Conservation (phyloP, 257 asterid genomes). For the Solanum ossicruentum region DNA sequence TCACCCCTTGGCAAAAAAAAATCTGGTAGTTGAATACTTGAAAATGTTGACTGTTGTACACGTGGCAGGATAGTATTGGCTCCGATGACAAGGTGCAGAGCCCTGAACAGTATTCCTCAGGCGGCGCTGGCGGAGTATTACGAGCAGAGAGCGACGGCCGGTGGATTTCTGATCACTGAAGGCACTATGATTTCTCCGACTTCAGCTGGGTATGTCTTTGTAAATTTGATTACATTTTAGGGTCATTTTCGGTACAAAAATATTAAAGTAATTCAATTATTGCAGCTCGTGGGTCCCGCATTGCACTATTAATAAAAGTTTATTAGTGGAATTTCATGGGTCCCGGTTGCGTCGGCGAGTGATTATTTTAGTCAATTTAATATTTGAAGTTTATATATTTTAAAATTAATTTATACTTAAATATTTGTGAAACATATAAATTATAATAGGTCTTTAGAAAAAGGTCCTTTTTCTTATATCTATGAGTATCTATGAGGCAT, state of each 20-base stretch:
- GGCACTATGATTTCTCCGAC: conserved; percentile 84
- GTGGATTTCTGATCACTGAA: conserved; percentile 92
- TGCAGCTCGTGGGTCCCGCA: neutral
- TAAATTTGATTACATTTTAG: neutral
- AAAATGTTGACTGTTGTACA: neutral
- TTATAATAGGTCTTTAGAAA: neutral
- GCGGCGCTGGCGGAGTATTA: conserved; percentile 62
- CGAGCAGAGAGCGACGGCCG: conserved; percentile 67
- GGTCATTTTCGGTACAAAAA: neutral
- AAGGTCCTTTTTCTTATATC: too few species aligned
- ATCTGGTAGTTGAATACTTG: too few species aligned
- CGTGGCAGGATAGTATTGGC: conserved; percentile 73
- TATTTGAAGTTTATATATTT: neutral
- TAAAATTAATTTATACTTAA: neutral
- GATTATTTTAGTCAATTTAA: too few species aligned
- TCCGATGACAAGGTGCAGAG: conserved; percentile 95
- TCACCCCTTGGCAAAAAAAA: too few species aligned
- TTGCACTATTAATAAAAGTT: neutral
- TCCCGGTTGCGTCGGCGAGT: too few species aligned
- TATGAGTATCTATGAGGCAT: too few species aligned
- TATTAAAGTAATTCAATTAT: neutral
- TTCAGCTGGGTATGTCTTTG: conserved; percentile 65
- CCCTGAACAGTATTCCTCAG: conserved; percentile 48
- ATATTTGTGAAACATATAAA: neutral
- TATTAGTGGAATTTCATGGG: neutral